A percentile compares a stretch with the other conserved stretches of the same genome.
Conservation (phyloP, 768 basidiomycete genomes). For the Botryobasidium botryosum region DNA sequence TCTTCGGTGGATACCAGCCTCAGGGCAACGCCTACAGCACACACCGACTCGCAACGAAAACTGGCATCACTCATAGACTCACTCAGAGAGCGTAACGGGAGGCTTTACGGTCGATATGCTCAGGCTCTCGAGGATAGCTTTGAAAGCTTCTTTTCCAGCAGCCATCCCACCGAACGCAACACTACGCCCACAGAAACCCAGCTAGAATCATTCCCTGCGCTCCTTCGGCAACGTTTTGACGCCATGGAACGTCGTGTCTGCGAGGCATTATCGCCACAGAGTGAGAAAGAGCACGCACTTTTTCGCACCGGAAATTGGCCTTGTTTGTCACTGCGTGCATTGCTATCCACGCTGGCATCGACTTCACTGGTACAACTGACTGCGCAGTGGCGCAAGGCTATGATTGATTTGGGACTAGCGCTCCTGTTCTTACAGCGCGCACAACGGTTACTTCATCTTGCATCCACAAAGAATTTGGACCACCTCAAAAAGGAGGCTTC, state of each 20-base stretch:
- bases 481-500: conserved; percentile 20
- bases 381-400: conserved; percentile 18
- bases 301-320: not conserved
- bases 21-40: too few species aligned
- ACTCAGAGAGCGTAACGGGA: too few species aligned
- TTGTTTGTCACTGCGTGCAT: not conserved
- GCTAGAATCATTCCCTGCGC: too few species aligned
- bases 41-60: too few species aligned
- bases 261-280: not conserved
- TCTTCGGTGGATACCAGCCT: too few species aligned
- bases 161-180: too few species aligned
- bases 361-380: conserved; percentile 13
- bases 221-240: too few species aligned
- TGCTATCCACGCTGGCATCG: conserved; percentile 15
- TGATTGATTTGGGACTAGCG: conserved; percentile 19
- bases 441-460: too few species aligned
- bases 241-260: not conserved
- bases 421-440: conserved; percentile 24
- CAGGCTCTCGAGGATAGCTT: conserved; percentile 4
- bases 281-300: not conserved
- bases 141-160: too few species aligned
- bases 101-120: conserved; percentile 12
- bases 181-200: too few species aligned
- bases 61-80: too few species aligned
- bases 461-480: conserved; percentile 15